Conservation (phyloP, 2,329 filamentous ascomycete genomes). For the Trichoderma afroharzianum region DNA sequence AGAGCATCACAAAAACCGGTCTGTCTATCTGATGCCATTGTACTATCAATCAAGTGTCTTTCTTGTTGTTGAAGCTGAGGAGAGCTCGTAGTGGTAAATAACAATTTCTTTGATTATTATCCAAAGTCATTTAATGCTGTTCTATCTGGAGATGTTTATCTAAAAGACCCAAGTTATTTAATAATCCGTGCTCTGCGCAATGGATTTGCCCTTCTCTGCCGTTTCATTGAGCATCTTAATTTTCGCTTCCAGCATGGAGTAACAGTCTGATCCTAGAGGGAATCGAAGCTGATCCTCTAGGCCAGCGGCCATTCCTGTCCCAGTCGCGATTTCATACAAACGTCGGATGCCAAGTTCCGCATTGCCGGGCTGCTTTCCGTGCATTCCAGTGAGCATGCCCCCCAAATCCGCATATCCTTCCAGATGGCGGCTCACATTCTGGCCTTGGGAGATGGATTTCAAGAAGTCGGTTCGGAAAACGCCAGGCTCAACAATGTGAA, state of each 20-base stretch:
- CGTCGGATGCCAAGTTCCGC: neutral
- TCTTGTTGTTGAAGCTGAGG: too few relatives aligned
- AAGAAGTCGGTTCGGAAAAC: slow-evolving; percentile 1
- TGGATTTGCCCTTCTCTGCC: neutral
- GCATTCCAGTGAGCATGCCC: neutral
- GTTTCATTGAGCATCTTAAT: neutral
- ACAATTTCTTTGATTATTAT: neutral
- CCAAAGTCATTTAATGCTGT: neutral
- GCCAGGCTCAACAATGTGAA: slow-evolving; percentile 39
- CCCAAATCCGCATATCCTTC: neutral
- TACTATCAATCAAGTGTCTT: too few relatives aligned
- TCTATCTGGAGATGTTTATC: neutral
- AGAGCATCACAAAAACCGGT: neutral
- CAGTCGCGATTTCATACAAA: neutral
- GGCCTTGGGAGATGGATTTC: neutral
- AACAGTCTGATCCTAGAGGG: neutral
- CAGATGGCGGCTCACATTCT: neutral
- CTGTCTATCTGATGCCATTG: neutral
- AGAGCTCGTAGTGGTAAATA: neutral
- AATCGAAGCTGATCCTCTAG: slow-evolving; percentile 2
- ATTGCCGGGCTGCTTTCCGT: neutral
- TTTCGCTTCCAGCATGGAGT: neutral
- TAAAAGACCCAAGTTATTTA: neutral
- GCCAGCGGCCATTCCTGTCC: neutral
- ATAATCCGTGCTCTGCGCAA: neutral